phyloP scores from a whole-genome alignment of 1,139 yeast species.

The Yamadazyma atmosphaerica region DNA sequence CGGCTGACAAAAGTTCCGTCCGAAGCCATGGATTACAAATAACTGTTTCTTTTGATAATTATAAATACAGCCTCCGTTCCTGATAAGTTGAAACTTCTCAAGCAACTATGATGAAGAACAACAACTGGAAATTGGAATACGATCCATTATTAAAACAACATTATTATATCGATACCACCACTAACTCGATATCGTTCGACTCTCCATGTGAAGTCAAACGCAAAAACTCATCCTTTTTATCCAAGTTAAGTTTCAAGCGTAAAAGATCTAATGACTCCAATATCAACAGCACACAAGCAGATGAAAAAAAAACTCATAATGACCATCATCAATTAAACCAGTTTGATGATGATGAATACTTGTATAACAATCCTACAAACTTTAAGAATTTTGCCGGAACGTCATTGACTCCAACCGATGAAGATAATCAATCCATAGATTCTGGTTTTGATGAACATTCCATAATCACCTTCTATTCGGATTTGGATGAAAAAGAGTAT shows the following conservation, averaged over 20 bases:
- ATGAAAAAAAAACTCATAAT: background rate
- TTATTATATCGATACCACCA: slow-evolving; percentile 35
- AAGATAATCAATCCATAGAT: slow-evolving; percentile 16
- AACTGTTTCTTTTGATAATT: background rate
- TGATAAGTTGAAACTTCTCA: too few relatives aligned
- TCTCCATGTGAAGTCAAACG: slow-evolving; percentile 42
- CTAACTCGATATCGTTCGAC: slow-evolving; percentile 38
- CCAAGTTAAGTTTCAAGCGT: slow-evolving; percentile 14
- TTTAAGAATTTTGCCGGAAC: slow-evolving; percentile 37
- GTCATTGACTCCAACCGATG: slow-evolving; percentile 17
- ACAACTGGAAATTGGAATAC: slow-evolving; percentile 25
- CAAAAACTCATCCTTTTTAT: slow-evolving; percentile 12
- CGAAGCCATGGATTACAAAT: background rate
- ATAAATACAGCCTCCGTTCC: background rate
- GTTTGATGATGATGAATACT: slow-evolving; percentile 27
- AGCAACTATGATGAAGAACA: background rate
- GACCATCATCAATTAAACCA: background rate
- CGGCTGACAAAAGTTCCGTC: background rate
- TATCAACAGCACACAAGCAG: slow-evolving; percentile 3
- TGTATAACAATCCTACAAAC: slow-evolving; percentile 24
- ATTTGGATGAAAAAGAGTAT: slow-evolving; percentile 10
- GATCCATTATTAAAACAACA: slow-evolving; percentile 37
- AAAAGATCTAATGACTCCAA: slow-evolving; percentile 9
- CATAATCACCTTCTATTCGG: slow-evolving; percentile 20
- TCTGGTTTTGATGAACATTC: slow-evolving; percentile 16